A percentile compares a stretch with the other conserved stretches of the same genome.
These are phyloP conservation scores for Fusarium fracticaudum DNA, from an alignment of 2,329 filamentous ascomycete species.

Conservation along the genomic window DNA sequence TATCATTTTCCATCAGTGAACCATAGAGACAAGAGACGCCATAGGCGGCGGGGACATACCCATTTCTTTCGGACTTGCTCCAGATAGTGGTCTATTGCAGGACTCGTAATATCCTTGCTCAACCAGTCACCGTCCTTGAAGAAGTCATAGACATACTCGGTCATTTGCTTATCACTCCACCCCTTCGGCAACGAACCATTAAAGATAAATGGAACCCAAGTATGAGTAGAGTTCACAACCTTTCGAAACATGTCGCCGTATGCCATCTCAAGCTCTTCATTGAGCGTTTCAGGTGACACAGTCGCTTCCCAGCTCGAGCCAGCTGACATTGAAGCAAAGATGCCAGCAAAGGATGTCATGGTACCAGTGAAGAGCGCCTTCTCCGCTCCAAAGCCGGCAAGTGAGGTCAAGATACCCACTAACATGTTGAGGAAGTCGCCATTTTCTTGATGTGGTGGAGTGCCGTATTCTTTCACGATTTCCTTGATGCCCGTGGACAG, in stretches of 20 bases:
- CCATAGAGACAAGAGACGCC: accelerated
- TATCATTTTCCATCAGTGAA: not conserved
- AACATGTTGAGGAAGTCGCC: not conserved
- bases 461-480: not conserved
- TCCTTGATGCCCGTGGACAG: not conserved
- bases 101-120: not conserved
- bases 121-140: not conserved
- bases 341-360: not conserved
- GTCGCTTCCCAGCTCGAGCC: not conserved
- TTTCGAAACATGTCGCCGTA: not conserved
- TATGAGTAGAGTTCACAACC: not conserved
- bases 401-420: not conserved
- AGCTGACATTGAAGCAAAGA: not conserved
- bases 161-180: not conserved
- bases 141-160: not conserved
- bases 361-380: not conserved
- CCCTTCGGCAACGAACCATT: not conserved
- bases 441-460: not conserved
- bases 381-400: not conserved
- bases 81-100: not conserved
- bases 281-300: not conserved
- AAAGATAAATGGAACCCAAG: not conserved
- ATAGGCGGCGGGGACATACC: not conserved
- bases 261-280: not conserved
- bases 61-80: not conserved